Conservation (phyloP, 2,329 filamentous ascomycete genomes). For the Thelonectria blattea region DNA sequence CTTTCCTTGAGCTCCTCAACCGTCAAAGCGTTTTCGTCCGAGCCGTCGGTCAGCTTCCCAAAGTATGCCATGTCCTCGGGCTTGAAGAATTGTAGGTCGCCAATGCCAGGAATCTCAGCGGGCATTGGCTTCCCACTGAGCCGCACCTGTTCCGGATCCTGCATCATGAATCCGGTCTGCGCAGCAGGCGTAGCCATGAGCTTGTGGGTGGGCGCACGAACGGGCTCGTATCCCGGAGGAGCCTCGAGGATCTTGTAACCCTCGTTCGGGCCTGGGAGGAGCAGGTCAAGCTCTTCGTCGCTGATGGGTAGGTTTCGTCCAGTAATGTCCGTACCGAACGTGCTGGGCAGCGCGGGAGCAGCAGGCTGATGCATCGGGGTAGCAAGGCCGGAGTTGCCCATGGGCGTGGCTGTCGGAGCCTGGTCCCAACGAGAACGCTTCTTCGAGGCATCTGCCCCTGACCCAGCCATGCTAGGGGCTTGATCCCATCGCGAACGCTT, state of each 20-base stretch:
- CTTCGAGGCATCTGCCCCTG: constrained; percentile 68
- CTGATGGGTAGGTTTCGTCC: constrained; percentile 81
- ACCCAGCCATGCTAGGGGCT: constrained; percentile 64
- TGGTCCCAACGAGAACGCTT: constrained; percentile 92
- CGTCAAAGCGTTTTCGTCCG: constrained; percentile 87
- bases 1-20: constrained; percentile 97
- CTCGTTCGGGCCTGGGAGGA: constrained; percentile 86
- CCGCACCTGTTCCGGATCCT: constrained; percentile 86
- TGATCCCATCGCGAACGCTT: constrained; percentile 91
- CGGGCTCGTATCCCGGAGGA: constrained; percentile 88
- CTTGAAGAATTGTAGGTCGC: constrained; percentile 97
- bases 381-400: constrained; percentile 74
- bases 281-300: constrained; percentile 91
- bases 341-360: constrained; percentile 55
- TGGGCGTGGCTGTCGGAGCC: constrained; percentile 80
- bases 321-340: constrained; percentile 83
- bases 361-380: constrained; percentile 79
- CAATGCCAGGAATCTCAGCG: constrained; percentile 94
- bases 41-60: constrained; percentile 92
- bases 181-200: constrained; percentile 75
- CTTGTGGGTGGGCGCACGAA: constrained; percentile 77
- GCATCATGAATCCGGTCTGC: constrained; percentile 94
- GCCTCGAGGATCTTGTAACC: constrained; percentile 93
- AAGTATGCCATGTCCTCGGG: constrained; percentile 99
- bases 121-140: constrained; percentile 88